These are phyloP conservation scores for Quercus gilva DNA, from an alignment of 306 rosid species.

Conservation along the genomic window DNA sequence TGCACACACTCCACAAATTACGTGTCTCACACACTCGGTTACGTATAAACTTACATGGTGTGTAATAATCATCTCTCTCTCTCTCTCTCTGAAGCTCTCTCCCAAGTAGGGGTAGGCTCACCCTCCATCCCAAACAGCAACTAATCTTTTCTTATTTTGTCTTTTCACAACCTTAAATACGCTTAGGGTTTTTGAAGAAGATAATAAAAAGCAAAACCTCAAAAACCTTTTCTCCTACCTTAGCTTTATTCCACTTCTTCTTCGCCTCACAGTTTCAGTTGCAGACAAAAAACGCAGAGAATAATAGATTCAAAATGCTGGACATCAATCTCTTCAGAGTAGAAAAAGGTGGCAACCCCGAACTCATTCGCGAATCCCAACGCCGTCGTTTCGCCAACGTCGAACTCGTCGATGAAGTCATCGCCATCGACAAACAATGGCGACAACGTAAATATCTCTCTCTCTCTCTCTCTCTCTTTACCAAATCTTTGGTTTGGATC, in stretches of 20 bases:
- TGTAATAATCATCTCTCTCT: too few species aligned
- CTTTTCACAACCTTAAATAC: neutral
- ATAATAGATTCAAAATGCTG: constrained; percentile 42
- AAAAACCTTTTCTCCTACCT: neutral
- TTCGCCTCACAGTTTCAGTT: neutral
- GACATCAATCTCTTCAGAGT: constrained; percentile 85
- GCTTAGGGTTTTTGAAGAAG: neutral
- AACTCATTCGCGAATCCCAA: constrained; percentile 86
- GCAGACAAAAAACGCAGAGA: neutral
- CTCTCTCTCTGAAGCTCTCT: too few species aligned
- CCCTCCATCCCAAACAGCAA: neutral
- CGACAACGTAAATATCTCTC: constrained; percentile 59
- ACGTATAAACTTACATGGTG: too few species aligned
- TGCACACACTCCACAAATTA: too few species aligned
- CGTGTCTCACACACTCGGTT: too few species aligned
- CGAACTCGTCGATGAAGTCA: constrained; percentile 73
- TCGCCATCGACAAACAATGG: constrained; percentile 86
- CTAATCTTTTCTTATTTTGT: neutral
- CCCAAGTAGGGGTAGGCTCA: neutral
- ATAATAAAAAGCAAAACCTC: neutral
- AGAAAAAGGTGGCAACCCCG: constrained; percentile 84
- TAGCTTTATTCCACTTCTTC: neutral
- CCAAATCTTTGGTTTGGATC: neutral
- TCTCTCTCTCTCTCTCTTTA: neutral
- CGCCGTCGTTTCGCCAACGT: constrained; percentile 86